Base-by-base conservation (phyloP, 345 rosid genomes). In the Stellera chamaejasme region DNA sequence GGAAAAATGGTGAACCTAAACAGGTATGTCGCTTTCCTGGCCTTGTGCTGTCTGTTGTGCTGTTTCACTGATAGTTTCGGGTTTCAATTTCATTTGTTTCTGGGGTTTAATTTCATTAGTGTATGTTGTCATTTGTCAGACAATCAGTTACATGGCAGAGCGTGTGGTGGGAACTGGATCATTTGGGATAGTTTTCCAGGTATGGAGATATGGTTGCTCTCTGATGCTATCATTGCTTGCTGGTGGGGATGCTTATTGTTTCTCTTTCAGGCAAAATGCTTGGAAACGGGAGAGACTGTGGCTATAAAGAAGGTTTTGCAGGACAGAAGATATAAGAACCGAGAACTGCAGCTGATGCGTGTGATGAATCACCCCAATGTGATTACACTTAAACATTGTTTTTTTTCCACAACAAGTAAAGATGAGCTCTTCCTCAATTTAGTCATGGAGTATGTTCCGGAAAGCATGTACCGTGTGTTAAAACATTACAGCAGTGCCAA, bases 61-160 rank as follows among this genome's bases (percentile, higher is more conserved):
- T 32, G 39, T 32, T 32, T 32, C 39, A 32, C 39, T 32, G 39
- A 3, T 3, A 32, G 39, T 32, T 5, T 8, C 39, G 9, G 23
- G 39, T 8, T 4, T 32, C 39, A 32, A 32, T 3, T 8, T 32
- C 39, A 32, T 4, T 8, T 32, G 9, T 32, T 32, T 32, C 39
- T 32, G 9, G 7, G 39, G 39, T 32, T 32, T 32, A 32, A 3
- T 32, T 32, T 1, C 39, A 32, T 32, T 5, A 8, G 9, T 32
- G 39, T 8, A 5, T 8, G 6, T 32, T 32, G 9, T 32, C 39
- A 2, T 32, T 5, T 32, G 9, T 59, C 61, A 88, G 90, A 88
- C 93, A 4, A 88, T 88, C 58, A 88, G 96, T 67, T 88, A 84
- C 77, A 88, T 88, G 96, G 93, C 96, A 32, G 96, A 88, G 81